A percentile compares a stretch with the other conserved stretches of the same genome.
These are phyloP conservation scores for Monosporascus sp. DNA, from an alignment of 2,329 filamentous ascomycete genomes.

Conservation along the genomic window DNA sequence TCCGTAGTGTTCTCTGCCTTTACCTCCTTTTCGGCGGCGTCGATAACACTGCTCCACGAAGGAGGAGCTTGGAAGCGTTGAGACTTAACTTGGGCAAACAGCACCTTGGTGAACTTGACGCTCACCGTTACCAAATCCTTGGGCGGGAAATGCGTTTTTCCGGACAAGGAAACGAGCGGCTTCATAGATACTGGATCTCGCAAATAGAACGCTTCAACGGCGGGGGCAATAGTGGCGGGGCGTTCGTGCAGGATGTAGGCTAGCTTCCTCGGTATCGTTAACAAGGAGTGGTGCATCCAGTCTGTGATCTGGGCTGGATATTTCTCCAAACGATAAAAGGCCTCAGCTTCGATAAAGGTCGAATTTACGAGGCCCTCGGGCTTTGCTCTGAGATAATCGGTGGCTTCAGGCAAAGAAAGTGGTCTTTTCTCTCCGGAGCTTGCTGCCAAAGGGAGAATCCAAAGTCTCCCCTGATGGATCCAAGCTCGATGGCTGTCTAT, in stretches of 20 bases:
- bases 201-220: conserved; percentile 87
- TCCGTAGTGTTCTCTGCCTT: conserved; percentile 3
- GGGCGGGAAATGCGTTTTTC: conserved; percentile 62
- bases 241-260: conserved; percentile 73
- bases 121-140: conserved; percentile 74
- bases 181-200: conserved; percentile 75
- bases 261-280: conserved; percentile 74
- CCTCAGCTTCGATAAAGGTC: conserved; percentile 73
- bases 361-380: conserved; percentile 63
- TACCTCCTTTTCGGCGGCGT: conserved; percentile 20
- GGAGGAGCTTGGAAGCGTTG: conserved; percentile 71
- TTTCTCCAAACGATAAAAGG: conserved; percentile 80
- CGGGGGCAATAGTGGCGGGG: conserved; percentile 73
- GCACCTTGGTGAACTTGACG: conserved; percentile 77
- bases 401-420: conserved; percentile 61
- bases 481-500: conserved; percentile 84
- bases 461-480: conserved; percentile 73
- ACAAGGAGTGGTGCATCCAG: conserved; percentile 69
- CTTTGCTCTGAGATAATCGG: conserved; percentile 51
- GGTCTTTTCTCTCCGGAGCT: conserved; percentile 30
- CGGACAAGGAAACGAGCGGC: conserved; percentile 54
- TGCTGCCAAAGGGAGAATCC: conserved; percentile 60
- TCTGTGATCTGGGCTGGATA: conserved; percentile 72
- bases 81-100: conserved; percentile 85
- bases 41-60: conserved; percentile 39